phyloP scores from a whole-genome alignment of 31 red algal genomes.

The Pterothamnion heteromorphum region DNA sequence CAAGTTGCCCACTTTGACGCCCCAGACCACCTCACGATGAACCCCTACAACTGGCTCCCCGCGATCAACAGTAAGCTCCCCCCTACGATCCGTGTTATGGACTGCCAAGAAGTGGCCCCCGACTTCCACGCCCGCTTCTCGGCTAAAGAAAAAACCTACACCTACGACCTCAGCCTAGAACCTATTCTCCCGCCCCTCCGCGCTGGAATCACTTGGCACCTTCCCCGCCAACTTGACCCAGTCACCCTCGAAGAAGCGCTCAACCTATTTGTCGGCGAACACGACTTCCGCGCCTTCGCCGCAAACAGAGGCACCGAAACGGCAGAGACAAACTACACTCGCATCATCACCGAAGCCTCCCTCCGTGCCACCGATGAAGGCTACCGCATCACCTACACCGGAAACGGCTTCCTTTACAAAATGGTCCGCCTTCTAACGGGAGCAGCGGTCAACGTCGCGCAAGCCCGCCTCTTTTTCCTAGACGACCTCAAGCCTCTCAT shows the following conservation, averaged over 20 bases:
- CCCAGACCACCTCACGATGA: not conserved
- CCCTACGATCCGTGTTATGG: not conserved
- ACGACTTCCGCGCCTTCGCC: not conserved
- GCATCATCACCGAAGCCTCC: not conserved
- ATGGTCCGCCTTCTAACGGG: not conserved
- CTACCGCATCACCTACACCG: not conserved
- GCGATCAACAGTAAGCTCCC: not conserved
- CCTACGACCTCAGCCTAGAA: not conserved
- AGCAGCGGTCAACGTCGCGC: not conserved
- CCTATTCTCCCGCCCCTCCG: not conserved
- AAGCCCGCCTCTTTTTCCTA: not conserved
- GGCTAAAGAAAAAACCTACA: not conserved
- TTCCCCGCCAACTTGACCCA: not conserved
- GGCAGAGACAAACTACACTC: not conserved
- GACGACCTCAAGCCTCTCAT: not conserved
- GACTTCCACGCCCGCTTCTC: not conserved
- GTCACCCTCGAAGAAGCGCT: not conserved
- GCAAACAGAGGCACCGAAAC: not conserved
- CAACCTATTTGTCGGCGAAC: not conserved
- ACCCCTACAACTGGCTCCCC: not conserved
- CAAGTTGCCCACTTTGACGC: conserved; percentile 77
- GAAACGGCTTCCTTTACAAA: not conserved
- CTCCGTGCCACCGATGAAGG: not conserved
- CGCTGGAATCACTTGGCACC: not conserved
- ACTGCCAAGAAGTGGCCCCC: not conserved